Base-by-base conservation (phyloP, 2,329 filamentous ascomycete genomes). In the Sclerotinia subarctica region DNA sequence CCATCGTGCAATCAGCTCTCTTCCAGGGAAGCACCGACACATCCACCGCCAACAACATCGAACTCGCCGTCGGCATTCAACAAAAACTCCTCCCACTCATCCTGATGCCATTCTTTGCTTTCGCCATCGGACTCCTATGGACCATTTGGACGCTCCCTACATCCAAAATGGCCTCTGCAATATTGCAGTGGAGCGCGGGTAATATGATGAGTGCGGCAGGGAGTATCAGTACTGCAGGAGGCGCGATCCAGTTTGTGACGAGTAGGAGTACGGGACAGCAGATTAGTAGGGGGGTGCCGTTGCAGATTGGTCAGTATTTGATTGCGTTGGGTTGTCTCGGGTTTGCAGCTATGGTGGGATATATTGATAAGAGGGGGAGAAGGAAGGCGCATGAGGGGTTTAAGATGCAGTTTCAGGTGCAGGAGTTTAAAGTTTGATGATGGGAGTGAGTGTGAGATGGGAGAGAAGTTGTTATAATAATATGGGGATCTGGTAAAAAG, bases 291-390 rank as follows among this genome's bases (percentile, higher is more conserved):
- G 56, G 57, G 10, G 57, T 59, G 0, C 42, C 57, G 2, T 46
- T 59, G 42, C 57, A 59, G 42, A 59, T 59, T n/a, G 38, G 42
- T 2, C 57, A 46, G 24, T 59, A 59, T 46, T 26, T 59, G 10
- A 59, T 59, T 59, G 57, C 42, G 17, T 42, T 51, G 60, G 60
- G 60, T 7, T 38, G 46, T 59, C 19, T 64, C 7, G 46, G 47
- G 19, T 64, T 64, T 8, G 47, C 47, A 24, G 32, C 35, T 26
- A 38, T 64, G 60, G 47, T 64, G 8, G 46, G 60, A 15, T 64
- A 51, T 38, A 64, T 64, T 64, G 32, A 64, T 64, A 64, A 52
- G 46, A 64, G 60, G 32, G 59, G 44, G 13, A 63, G 44, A 13
- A 26, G 47, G 26, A 63, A 51, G 59, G 47, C 47, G 42, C 57